A percentile compares a stretch with the other conserved stretches of the same genome.
phyloP scores from a whole-genome alignment of 2,329 filamentous ascomycete genomes.

The Claviceps lovelessii region DNA sequence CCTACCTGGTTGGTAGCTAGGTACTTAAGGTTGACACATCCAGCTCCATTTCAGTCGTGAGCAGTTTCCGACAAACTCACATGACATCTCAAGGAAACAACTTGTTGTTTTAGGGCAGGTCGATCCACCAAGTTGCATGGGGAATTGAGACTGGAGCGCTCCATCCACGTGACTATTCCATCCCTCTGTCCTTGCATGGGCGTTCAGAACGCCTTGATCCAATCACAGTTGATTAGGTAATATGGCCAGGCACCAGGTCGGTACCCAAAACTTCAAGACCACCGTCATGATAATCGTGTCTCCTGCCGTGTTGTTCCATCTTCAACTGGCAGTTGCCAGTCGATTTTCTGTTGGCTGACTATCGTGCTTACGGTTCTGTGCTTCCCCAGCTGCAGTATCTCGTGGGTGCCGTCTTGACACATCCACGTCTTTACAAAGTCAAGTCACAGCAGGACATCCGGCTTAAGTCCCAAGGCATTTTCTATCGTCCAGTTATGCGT shows the following conservation, averaged over 20 bases:
- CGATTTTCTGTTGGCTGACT: not conserved
- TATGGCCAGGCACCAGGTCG: slow-evolving; percentile 3
- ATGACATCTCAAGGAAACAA: not conserved
- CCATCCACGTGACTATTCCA: not conserved
- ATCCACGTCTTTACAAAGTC: not conserved
- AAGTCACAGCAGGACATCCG: not conserved
- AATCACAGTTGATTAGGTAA: slow-evolving; percentile 6
- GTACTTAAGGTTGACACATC: not conserved
- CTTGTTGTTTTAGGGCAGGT: not conserved
- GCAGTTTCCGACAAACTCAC: not conserved
- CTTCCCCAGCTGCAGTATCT: not conserved
- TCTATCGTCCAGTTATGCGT: not conserved
- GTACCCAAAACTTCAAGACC: slow-evolving; percentile 6
- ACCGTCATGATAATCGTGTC: not conserved
- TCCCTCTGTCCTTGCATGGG: not conserved
- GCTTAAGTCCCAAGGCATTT: not conserved
- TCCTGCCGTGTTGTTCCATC: not conserved
- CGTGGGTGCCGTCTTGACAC: not conserved
- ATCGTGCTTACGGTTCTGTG: not conserved
- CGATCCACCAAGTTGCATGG: not conserved
- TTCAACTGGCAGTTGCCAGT: slow-evolving; percentile 4
- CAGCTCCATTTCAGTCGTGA: not conserved
- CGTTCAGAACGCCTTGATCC: not conserved
- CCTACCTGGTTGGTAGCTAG: not conserved
- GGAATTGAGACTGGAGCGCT: not conserved